phyloP scores from a whole-genome alignment of 441 rosid genomes.

The Cnidoscolus chayamansa region DNA sequence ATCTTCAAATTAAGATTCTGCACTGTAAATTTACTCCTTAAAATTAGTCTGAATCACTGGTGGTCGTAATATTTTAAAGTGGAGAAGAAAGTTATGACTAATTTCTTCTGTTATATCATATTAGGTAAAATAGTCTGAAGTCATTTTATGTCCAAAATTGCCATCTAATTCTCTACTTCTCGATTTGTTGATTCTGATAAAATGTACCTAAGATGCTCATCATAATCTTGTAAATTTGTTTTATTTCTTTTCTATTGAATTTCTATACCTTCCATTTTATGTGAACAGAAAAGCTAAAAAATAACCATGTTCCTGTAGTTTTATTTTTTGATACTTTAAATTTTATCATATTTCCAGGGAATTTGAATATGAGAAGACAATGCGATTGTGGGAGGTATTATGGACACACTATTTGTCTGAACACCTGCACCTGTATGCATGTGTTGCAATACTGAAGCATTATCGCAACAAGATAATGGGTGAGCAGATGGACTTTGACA shows the following conservation, averaged over 20 bases:
- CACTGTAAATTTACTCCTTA: too few relatives aligned
- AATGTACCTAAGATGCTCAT: not conserved
- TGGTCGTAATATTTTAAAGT: too few relatives aligned
- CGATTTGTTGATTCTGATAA: not conserved
- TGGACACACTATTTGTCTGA: slow-evolving; percentile 88
- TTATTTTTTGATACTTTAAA: slow-evolving; percentile 4
- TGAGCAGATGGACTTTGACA: slow-evolving; percentile 94
- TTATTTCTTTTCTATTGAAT: not conserved
- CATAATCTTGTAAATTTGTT: not conserved
- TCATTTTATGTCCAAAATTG: not conserved
- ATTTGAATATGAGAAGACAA: slow-evolving; percentile 73
- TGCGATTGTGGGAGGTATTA: slow-evolving; percentile 90
- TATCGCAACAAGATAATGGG: slow-evolving; percentile 82
- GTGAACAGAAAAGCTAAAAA: not conserved
- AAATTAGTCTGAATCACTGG: too few relatives aligned
- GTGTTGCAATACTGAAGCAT: slow-evolving; percentile 90
- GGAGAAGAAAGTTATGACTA: not conserved
- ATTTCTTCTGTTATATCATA: not conserved
- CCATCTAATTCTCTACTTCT: not conserved
- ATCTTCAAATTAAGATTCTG: too few relatives aligned
- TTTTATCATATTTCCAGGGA: slow-evolving; percentile 52
- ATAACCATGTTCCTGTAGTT: not conserved
- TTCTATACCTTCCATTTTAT: not conserved
- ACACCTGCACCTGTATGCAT: slow-evolving; percentile 84
- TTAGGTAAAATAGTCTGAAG: not conserved